Base-by-base conservation (phyloP, 2,329 filamentous ascomycete species). In the Colletotrichum tabaci region DNA sequence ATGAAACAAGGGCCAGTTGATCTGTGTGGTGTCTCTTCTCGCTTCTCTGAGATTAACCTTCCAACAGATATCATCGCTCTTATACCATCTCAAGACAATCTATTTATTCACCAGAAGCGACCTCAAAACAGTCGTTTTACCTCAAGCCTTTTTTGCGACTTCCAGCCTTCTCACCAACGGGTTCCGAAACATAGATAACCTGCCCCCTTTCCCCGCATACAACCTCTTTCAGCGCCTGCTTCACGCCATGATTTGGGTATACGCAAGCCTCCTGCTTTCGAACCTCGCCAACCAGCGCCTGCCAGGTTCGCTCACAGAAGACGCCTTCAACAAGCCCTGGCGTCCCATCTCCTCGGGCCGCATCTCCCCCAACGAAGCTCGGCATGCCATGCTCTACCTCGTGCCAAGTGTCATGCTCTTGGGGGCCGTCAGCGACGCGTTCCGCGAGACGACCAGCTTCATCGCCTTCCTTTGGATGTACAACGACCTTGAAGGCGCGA, bases 291-390 rank as follows among this genome's bases (percentile, higher is more conserved):
- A 85, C 73, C 83, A 85, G 66, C 78, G 82, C 2, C 73, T 75
- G 2, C 73, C 77, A 2, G 74, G 73, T 3, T 77, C 82, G 3
- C 73, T 82, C 10, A 56, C 72, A 0, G 84, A 85, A 68, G 84
- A 85, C 73, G 42, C 53, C 0, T 62, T 82, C 61, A 85, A 85
- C 77, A 85, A 85, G 64, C 81, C 82, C 12, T 82, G 78, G 78
- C 76, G 80, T 0, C 77, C 80, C 0, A 75, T 79, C 4, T 75
- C 77, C 4, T 74, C 77, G 6, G 76, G 77, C 3, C 75, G 76
- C 1, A 74, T 83, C 13, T 78, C 76, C 49, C 21, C 77, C 8
- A 74, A 76, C 4, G 23, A 77, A 42, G 70, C 79, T 1, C 70
- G 74, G 18, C 66, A 58, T 56, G 44, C 71, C 74, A 71, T 82